Percentiles rank a stretch among this genome's conserved stretches.
These are phyloP conservation scores for Sporothrix brasiliensis DNA, from an alignment of 2,329 filamentous ascomycete genomes.

Conservation along the genomic window DNA sequence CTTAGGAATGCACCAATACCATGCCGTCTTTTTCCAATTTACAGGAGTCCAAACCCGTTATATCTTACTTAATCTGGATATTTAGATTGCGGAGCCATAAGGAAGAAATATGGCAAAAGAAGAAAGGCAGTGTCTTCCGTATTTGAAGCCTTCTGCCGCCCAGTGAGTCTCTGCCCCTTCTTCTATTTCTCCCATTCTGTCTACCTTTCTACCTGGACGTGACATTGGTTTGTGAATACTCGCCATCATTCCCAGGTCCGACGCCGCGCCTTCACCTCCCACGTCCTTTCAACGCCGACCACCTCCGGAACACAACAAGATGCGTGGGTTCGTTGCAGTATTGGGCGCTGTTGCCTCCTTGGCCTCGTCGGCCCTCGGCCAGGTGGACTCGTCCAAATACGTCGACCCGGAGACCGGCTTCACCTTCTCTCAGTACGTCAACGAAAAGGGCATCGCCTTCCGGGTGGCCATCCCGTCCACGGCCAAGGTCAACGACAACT, in stretches of 20 bases:
- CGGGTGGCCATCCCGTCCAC: constrained; percentile 45
- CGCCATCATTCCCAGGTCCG: background rate
- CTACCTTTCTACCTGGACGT: background rate
- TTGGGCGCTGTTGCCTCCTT: constrained; percentile 29
- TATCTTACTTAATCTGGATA: constrained; percentile 21
- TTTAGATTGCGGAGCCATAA: constrained; percentile 1
- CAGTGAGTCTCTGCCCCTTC: background rate
- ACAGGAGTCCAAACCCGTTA: constrained; percentile 25
- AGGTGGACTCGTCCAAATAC: constrained; percentile 44
- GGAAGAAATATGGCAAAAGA: constrained; percentile 5
- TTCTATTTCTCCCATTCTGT: background rate
- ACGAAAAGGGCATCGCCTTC: constrained; percentile 44
- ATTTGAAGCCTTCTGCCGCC: constrained; percentile 19
- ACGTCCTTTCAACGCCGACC: background rate
- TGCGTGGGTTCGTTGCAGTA: constrained; percentile 30
- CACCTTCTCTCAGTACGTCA: constrained; percentile 49
- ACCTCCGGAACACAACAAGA: constrained; percentile 8
- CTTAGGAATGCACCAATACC: constrained; percentile 22
- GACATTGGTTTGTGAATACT: background rate
- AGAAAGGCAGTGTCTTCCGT: background rate
- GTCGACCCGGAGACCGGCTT: constrained; percentile 48
- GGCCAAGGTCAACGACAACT: constrained; percentile 38
- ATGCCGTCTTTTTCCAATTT: constrained; percentile 29
- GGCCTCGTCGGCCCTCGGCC: constrained; percentile 36
- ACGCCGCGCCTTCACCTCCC: background rate